Base-by-base conservation (phyloP, 768 basidiomycete genomes). In the Scleroderma bovista region DNA sequence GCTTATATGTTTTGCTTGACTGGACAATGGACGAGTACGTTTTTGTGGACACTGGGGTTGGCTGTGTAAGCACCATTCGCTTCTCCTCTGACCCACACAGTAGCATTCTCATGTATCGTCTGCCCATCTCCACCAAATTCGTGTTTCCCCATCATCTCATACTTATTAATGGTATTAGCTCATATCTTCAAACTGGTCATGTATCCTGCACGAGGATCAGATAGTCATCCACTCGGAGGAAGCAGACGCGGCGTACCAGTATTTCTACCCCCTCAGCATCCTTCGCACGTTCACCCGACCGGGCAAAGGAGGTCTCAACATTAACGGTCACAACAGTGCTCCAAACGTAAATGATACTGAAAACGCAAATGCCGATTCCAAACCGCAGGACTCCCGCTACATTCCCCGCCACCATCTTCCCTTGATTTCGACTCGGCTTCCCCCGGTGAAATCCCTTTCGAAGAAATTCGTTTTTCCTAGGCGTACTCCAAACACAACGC, bases 201-300 rank as follows among this genome's bases (percentile, higher is more conserved):
- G 85, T 57, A 86, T 86, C 42, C 64, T 86, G 10, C 79, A 76
- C 58, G 75, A 86, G 54, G 68, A 70, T 44, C 76, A 84, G 53
- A 83, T 88, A 51, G 83, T 86, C 32, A 83, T 88, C 33, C 86
- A 88, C 57, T 83, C 79, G 33, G 86, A 87, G 66, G 84, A 85
- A 62, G 76, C 75, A 46, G 78, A 81, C 8, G 73, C 73, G 4
- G 84, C 83, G 0, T 79, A 69, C 50, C 85, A 87, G 61, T 76
- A 86, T 56, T 86, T 86, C 57, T 88, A 86, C 58, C 84, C 86
- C 1, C 61, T 75, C 36, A 60, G 51, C 15, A 49, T 68, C 37
- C 69, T 75, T 9, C 64, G 64, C 36, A 59, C 59, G 42, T 60
- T 65, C 38, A 44, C 52, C 20, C 60, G 62, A 29, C 53, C 60